These are phyloP conservation scores for Russula sp. DNA, from an alignment of 768 basidiomycete species.

Conservation along the genomic window DNA sequence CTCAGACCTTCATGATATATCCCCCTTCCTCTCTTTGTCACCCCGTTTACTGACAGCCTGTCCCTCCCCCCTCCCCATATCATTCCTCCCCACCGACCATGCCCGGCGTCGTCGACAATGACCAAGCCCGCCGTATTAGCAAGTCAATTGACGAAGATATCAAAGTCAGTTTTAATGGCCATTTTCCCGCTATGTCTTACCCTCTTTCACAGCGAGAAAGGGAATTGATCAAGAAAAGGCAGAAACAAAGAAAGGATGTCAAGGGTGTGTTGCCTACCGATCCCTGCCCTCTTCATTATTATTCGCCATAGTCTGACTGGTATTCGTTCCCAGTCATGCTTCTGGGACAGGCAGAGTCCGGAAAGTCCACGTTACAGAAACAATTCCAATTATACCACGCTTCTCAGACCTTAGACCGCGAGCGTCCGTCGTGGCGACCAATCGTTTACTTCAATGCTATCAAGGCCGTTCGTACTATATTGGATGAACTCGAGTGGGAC, in stretches of 20 bases:
- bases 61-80: background rate
- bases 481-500: constrained; percentile 25
- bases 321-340: constrained; percentile 47
- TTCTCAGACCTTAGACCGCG: constrained; percentile 33
- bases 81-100: background rate
- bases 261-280: constrained; percentile 37
- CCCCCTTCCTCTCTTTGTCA: constrained; percentile 1
- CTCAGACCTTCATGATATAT: constrained; percentile 11
- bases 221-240: constrained; percentile 41
- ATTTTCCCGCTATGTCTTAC: background rate
- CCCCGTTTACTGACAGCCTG: background rate
- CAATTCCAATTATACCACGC: constrained; percentile 81
- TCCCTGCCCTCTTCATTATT: background rate
- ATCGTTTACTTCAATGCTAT: constrained; percentile 47
- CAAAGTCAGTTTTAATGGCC: constrained; percentile 31
- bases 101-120: constrained; percentile 29
- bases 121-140: constrained; percentile 40
- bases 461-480: constrained; percentile 23
- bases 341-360: constrained; percentile 70
- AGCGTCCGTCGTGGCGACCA: constrained; percentile 37
- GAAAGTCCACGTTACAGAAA: constrained; percentile 79
- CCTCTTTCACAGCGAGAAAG: constrained; percentile 31
- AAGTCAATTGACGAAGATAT: constrained; percentile 51
- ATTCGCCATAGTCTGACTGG: background rate
- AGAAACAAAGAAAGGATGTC: constrained; percentile 40